phyloP scores from a whole-genome alignment of 2,329 filamentous ascomycete genomes.

The Fusarium phyllophilum region DNA sequence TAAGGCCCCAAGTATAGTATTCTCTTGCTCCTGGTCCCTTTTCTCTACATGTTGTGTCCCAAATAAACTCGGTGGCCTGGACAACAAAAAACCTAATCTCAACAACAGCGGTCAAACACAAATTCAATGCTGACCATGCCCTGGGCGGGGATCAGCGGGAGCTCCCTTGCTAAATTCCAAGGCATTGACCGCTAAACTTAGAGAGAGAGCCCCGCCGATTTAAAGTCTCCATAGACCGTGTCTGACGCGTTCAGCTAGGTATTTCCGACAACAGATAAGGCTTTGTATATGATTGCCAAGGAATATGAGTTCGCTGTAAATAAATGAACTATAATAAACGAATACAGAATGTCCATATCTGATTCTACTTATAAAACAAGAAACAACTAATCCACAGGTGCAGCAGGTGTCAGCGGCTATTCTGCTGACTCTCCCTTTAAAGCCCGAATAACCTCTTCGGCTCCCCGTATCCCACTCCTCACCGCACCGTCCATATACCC shows the following conservation, averaged over 20 bases:
- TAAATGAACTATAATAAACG: background rate
- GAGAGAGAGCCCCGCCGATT: conserved; percentile 1
- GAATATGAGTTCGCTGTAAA: background rate
- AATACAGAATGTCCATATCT: background rate
- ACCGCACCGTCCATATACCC: conserved; percentile 44
- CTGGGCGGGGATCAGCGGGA: conserved; percentile 30
- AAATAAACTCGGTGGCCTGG: conserved; percentile 31
- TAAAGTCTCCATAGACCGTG: background rate
- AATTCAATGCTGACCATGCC: conserved; percentile 16
- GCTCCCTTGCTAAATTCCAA: conserved; percentile 27
- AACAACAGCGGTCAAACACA: conserved; percentile 37
- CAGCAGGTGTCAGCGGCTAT: background rate
- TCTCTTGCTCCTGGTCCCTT: background rate
- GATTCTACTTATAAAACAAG: background rate
- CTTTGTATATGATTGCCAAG: background rate
- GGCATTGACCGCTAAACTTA: conserved; percentile 28
- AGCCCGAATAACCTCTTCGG: conserved; percentile 27
- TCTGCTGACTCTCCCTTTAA: background rate
- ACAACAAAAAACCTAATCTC: conserved; percentile 27
- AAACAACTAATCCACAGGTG: no score
- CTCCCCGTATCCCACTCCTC: conserved; percentile 33
- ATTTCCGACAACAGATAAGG: background rate
- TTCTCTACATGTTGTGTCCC: background rate
- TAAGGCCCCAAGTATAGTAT: background rate
- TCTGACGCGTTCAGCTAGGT: conserved; percentile 15